Conservation (phyloP, 768 basidiomycete genomes). For the Termitomyces sp. region DNA sequence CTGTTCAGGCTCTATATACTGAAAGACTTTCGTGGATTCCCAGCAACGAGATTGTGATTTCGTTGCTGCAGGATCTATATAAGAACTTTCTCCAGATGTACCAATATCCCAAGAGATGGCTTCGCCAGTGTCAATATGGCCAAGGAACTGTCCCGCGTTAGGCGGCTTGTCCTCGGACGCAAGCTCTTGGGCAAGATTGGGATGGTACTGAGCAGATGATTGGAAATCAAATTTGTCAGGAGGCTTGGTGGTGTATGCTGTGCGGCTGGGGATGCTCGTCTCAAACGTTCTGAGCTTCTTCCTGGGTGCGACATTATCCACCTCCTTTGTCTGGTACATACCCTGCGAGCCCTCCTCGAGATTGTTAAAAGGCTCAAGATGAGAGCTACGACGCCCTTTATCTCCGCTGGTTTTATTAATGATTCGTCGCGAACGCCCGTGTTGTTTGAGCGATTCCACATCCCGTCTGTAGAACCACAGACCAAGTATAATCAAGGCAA, state of each 20-base stretch:
- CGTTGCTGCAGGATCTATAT: slow-evolving; percentile 42
- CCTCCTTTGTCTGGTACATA: slow-evolving; percentile 36
- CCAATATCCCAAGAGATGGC: slow-evolving; percentile 54
- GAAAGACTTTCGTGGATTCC: slow-evolving; percentile 64
- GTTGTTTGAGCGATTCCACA: slow-evolving; percentile 31
- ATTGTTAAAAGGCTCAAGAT: slow-evolving; percentile 51
- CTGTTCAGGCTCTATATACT: slow-evolving; percentile 28
- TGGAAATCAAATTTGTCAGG: slow-evolving; percentile 36
- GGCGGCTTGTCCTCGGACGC: too few relatives aligned
- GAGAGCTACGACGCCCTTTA: slow-evolving; percentile 38
- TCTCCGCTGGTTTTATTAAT: slow-evolving; percentile 32
- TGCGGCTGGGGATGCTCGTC: slow-evolving; percentile 47
- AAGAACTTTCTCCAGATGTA: slow-evolving; percentile 43
- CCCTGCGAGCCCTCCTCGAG: slow-evolving; percentile 46
- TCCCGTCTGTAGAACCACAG: slow-evolving; percentile 52
- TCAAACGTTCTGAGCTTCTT: slow-evolving; percentile 66
- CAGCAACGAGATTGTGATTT: slow-evolving; percentile 50
- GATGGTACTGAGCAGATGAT: slow-evolving; percentile 57
- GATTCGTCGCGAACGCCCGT: slow-evolving; percentile 20
- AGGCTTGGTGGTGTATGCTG: slow-evolving; percentile 44
- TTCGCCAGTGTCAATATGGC: slow-evolving; percentile 33
- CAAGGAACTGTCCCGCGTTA: slow-evolving; percentile 39
- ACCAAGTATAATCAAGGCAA: slow-evolving; percentile 44
- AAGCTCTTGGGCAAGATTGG: too few relatives aligned
- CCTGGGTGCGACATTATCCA: slow-evolving; percentile 42